Evolutionary conservation across 208 protist genomes (phyloP).

Genomic region (Acanthamoeba rhysodes): DNA sequence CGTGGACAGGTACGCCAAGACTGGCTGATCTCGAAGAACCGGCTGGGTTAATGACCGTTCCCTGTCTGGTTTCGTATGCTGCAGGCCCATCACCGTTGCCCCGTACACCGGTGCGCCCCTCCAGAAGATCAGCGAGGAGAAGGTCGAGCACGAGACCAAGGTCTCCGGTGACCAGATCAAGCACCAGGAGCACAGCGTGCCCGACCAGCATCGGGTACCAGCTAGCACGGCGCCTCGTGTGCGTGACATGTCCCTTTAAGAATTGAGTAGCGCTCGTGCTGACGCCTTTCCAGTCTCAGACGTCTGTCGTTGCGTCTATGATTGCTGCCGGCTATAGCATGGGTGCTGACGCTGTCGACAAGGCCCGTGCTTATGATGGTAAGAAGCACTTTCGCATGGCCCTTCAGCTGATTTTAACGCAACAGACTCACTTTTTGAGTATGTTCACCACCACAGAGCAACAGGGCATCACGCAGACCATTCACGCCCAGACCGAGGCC

Average conservation of each 20-base stretch:
- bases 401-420: not conserved
- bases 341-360: constrained; percentile 76
- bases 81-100: constrained; percentile 63
- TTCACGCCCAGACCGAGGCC: constrained; percentile 65
- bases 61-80: not conserved
- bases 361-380: constrained; percentile 81
- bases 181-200: constrained; percentile 72
- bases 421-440: not conserved
- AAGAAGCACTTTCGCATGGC: not conserved
- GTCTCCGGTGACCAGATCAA: constrained; percentile 72
- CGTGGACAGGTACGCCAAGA: constrained; percentile 78
- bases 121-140: constrained; percentile 61
- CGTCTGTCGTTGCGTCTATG: constrained; percentile 82
- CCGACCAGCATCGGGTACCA: constrained; percentile 78
- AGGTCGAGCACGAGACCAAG: constrained; percentile 60
- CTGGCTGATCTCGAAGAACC: not conserved
- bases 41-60: not conserved
- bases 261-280: not conserved
- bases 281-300: constrained; percentile 64
- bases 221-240: not conserved
- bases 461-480: constrained; percentile 31
- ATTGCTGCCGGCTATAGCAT: constrained; percentile 84
- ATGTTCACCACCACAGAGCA: constrained; percentile 20
- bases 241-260: not conserved
- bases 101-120: not conserved